phyloP scores from a whole-genome alignment of 179 eudicot species.

The Silene vulgaris region DNA sequence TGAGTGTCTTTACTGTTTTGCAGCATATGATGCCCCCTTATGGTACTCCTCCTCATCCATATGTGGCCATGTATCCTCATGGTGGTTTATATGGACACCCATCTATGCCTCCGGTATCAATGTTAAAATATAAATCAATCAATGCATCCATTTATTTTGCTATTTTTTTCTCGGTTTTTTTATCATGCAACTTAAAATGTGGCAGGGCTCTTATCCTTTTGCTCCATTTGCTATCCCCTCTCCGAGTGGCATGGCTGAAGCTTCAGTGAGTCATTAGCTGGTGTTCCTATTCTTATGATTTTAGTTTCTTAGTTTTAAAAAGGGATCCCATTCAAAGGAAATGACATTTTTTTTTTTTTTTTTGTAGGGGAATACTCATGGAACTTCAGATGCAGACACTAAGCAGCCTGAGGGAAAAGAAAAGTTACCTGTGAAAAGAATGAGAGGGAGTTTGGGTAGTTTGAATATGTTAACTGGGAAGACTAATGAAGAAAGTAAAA shows the following conservation, averaged over 20 bases:
- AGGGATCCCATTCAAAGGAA: background rate
- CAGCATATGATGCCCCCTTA: slow-evolving; percentile 96
- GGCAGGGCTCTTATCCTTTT: slow-evolving; percentile 90
- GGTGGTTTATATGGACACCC: slow-evolving; percentile 97
- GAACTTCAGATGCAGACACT: slow-evolving; percentile 60
- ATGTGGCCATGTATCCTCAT: slow-evolving; percentile 97
- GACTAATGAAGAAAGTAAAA: slow-evolving; percentile 59
- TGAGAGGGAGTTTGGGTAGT: slow-evolving; percentile 92
- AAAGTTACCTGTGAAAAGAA: slow-evolving; percentile 87
- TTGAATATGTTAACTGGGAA: slow-evolving; percentile 91
- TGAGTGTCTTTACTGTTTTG: slow-evolving; percentile 22
- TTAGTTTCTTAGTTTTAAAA: background rate
- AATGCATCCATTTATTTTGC: background rate
- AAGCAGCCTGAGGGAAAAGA: slow-evolving; percentile 86
- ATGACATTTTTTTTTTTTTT: slow-evolving; percentile 22
- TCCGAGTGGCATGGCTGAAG: slow-evolving; percentile 74
- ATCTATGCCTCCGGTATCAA: slow-evolving; percentile 79
- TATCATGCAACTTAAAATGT: slow-evolving; percentile 6
- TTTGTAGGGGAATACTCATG: slow-evolving; percentile 55
- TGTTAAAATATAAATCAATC: background rate
- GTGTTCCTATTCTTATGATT: background rate
- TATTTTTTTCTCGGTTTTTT: background rate
- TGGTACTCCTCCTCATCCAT: slow-evolving; percentile 96
- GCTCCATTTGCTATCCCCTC: slow-evolving; percentile 85
- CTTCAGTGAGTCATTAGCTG: slow-evolving; percentile 58